phyloP scores from a whole-genome alignment of 192 early-diverging fungal genomes.

The Coemansia sp. region DNA sequence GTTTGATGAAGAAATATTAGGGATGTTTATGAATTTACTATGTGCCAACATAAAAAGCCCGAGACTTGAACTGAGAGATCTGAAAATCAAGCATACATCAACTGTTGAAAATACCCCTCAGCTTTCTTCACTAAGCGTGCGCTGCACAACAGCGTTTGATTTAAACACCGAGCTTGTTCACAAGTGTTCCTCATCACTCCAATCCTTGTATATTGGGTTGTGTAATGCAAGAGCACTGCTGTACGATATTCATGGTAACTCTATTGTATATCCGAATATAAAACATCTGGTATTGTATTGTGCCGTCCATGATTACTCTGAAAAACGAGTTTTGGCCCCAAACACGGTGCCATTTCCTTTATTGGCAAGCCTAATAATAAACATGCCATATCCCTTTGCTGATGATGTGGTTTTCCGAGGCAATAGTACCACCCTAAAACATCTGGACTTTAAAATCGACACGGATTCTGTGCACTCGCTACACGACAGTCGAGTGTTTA shows the following conservation, averaged over 20 bases:
- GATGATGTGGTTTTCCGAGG: slow-evolving; percentile 12
- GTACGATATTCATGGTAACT: neutral
- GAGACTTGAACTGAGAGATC: too few relatives aligned
- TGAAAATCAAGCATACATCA: neutral
- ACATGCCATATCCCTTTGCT: slow-evolving; percentile 5
- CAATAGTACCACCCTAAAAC: neutral
- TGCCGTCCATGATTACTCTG: too few relatives aligned
- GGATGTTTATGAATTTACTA: neutral
- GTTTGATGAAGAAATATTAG: neutral
- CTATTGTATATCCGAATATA: neutral
- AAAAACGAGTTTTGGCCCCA: neutral
- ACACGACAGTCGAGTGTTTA: neutral
- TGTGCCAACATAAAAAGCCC: too few relatives aligned
- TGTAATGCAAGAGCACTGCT: neutral
- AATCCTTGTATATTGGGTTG: neutral
- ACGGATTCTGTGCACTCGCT: neutral
- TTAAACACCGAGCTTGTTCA: neutral
- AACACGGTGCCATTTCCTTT: neutral
- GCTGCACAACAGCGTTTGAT: neutral
- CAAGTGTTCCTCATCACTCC: neutral
- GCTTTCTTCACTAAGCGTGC: neutral
- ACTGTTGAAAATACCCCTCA: neutral
- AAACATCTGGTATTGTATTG: neutral
- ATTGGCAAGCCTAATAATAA: neutral
- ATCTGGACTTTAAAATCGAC: neutral